phyloP scores from a whole-genome alignment of 768 basidiomycete genomes.

The Cystofilobasidium bisporidii region DNA sequence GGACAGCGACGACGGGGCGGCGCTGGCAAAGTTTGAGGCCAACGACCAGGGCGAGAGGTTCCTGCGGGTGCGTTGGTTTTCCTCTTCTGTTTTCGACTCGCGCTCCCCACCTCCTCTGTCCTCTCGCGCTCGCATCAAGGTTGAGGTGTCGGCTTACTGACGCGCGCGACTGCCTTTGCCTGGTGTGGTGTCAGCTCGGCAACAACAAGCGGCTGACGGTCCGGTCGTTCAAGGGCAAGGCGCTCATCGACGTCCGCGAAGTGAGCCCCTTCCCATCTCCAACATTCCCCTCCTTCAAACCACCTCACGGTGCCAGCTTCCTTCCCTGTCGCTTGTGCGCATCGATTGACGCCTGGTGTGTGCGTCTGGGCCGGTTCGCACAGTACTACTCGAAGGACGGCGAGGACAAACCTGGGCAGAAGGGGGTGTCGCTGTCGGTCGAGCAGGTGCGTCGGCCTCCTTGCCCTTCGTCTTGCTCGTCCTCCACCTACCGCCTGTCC shows the following conservation, averaged over 20 bases:
- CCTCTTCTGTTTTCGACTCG: not conserved
- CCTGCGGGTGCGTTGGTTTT: not conserved
- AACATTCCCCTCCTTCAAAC: no score
- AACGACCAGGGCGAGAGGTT: not conserved
- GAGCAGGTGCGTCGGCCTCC: no score
- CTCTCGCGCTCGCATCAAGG: not conserved
- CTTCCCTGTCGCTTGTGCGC: not conserved
- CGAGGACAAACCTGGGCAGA: no score
- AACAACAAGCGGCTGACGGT: slow-evolving; percentile 3
- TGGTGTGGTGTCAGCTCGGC: not conserved
- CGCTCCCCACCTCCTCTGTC: not conserved
- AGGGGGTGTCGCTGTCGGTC: no score
- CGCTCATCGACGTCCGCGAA: slow-evolving; percentile 9
- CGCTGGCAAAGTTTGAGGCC: not conserved
- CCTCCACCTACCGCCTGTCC: no score
- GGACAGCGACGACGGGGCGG: not conserved
- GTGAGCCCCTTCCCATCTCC: not conserved
- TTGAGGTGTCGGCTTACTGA: not conserved
- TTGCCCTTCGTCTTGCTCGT: no score
- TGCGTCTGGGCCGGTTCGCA: no score
- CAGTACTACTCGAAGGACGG: no score
- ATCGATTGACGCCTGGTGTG: no score
- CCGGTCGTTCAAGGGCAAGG: slow-evolving; percentile 7
- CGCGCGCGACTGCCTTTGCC: not conserved
- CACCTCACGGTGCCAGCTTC: no score